phyloP scores from a whole-genome alignment of 768 basidiomycete species.

The Pisolithus sp. region DNA sequence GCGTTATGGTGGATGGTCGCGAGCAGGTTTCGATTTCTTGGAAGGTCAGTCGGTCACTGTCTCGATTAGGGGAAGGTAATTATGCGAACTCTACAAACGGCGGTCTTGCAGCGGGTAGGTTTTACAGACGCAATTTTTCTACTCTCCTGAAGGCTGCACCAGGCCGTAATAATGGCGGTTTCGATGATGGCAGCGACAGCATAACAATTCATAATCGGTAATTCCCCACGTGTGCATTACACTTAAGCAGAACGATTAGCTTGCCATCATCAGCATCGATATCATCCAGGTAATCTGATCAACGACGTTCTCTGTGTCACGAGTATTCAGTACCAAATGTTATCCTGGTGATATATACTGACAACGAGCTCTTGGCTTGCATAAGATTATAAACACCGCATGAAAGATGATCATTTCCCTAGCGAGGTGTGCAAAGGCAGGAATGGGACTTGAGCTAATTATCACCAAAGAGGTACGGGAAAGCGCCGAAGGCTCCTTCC shows the following conservation, averaged over 20 bases:
- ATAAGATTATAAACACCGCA: too few relatives aligned
- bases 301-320: too few relatives aligned
- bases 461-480: too few relatives aligned
- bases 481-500: too few relatives aligned
- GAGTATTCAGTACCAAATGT: too few relatives aligned
- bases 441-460: too few relatives aligned
- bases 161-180: constrained; percentile 48
- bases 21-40: constrained; percentile 9
- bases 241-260: too few relatives aligned
- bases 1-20: constrained; percentile 53
- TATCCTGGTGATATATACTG: too few relatives aligned
- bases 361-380: too few relatives aligned
- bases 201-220: constrained; percentile 29
- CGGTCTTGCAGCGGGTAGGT: constrained; percentile 42
- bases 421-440: too few relatives aligned
- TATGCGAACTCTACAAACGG: constrained; percentile 44
- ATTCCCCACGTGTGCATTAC: too few relatives aligned
- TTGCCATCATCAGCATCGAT: constrained; percentile 10
- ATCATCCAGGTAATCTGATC: constrained; percentile 15
- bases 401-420: too few relatives aligned
- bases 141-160: background rate
- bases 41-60: background rate
- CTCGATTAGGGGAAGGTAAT: constrained; percentile 43
- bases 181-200: constrained; percentile 34
- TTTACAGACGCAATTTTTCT: background rate